A percentile compares a stretch with the other conserved stretches of the same genome.
phyloP scores from a whole-genome alignment of 2,329 filamentous ascomycete genomes.

The Sarocladium oryzae region DNA sequence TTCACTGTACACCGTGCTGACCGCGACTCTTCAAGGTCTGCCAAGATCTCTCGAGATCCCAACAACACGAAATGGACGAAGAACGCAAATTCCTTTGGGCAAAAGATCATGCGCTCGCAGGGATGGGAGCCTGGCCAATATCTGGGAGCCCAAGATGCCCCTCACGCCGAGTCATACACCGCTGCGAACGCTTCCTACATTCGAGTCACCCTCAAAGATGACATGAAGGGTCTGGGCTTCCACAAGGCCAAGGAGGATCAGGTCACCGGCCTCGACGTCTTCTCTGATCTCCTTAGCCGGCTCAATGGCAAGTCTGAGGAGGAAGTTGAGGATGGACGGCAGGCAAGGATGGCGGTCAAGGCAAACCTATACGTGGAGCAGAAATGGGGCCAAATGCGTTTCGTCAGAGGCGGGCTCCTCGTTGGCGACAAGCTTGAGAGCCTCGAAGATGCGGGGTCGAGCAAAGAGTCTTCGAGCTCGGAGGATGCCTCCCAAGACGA shows the following conservation, averaged over 20 bases:
- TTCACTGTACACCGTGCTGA: conserved; percentile 11
- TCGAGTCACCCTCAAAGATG: conserved; percentile 78
- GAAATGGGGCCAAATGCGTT: conserved; percentile 75
- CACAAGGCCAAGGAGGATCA: conserved; percentile 67
- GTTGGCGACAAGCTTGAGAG: conserved; percentile 47
- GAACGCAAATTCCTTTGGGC: conserved; percentile 76
- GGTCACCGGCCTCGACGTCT: conserved; percentile 78
- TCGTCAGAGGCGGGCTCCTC: conserved; percentile 76
- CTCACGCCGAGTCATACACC: conserved; percentile 70
- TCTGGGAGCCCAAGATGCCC: conserved; percentile 70
- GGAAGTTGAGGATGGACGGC: conserved; percentile 64
- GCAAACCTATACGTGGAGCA: conserved; percentile 66
- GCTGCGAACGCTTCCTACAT: conserved; percentile 80
- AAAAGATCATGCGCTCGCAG: conserved; percentile 79
- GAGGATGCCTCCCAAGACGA: conserved; percentile 20
- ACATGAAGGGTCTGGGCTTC: conserved; percentile 84
- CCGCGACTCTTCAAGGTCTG: conserved; percentile 20
- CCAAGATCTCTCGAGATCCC: conserved; percentile 81
- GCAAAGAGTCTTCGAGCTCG: conserved; percentile 12
- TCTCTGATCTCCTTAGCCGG: conserved; percentile 79
- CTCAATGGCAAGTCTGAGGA: conserved; percentile 81
- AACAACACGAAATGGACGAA: conserved; percentile 94
- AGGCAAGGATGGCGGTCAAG: conserved; percentile 62
- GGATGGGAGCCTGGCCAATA: conserved; percentile 85
- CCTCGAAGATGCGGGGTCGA: conserved; percentile 14